phyloP scores from a whole-genome alignment of 2,329 filamentous ascomycete species.

The Aciculosporium take region DNA sequence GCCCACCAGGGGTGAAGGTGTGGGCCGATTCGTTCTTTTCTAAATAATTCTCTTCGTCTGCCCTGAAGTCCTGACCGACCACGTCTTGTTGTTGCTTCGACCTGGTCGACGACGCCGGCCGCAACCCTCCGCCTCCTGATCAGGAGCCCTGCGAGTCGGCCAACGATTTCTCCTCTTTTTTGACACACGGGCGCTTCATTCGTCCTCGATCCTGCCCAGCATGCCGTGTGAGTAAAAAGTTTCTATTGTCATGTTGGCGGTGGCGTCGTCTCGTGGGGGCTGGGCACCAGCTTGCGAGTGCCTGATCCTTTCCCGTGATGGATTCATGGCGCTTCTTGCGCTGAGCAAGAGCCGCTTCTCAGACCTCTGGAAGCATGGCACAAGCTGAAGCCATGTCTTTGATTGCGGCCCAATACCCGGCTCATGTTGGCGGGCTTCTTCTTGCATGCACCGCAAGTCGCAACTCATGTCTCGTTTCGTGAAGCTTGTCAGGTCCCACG shows the following conservation, averaged over 20 bases:
- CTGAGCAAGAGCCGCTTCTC: neutral
- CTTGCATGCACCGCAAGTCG: neutral
- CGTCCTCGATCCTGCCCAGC: slow-evolving; percentile 16
- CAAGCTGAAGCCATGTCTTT: neutral
- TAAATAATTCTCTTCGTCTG: neutral
- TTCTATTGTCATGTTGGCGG: neutral
- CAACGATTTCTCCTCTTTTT: neutral
- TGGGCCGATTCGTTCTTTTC: neutral
- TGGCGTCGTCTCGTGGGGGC: neutral
- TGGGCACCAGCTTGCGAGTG: neutral
- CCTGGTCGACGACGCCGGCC: slow-evolving; percentile 2
- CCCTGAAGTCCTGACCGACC: neutral
- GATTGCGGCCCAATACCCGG: too few species aligned
- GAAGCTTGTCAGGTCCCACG: neutral
- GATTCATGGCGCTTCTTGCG: neutral
- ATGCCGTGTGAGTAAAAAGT: slow-evolving; percentile 23
- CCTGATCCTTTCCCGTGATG: neutral
- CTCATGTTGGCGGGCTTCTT: neutral
- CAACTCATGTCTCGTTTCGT: neutral
- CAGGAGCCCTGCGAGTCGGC: slow-evolving; percentile 7
- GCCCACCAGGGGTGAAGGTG: too few species aligned
- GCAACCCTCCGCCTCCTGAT: slow-evolving; percentile 7
- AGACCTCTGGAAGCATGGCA: neutral
- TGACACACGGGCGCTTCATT: slow-evolving; percentile 11
- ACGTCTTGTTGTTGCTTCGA: neutral